Evolutionary conservation across 2,329 filamentous ascomycete species (phyloP).

Genomic region (Alternaria alternata): DNA sequence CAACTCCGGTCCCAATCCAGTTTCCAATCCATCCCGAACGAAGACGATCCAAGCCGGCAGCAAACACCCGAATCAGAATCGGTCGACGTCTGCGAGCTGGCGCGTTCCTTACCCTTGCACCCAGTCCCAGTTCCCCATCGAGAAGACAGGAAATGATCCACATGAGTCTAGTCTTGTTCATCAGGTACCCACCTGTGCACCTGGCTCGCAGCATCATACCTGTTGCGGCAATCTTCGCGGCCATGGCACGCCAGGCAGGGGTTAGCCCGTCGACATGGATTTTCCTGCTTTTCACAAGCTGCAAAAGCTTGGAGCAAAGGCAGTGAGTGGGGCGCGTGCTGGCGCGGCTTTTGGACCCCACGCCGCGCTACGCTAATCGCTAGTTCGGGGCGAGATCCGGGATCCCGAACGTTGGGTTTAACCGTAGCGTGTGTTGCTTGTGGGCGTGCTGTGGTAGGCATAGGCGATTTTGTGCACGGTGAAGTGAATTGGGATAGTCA

Average conservation of each 20-base stretch:
- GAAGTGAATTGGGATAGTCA: background rate
- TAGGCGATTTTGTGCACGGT: background rate
- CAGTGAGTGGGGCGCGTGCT: background rate
- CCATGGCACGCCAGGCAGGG: conserved; percentile 9
- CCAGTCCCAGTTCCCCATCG: background rate
- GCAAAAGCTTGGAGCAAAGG: background rate
- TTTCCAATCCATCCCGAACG: background rate
- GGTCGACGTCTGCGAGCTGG: background rate
- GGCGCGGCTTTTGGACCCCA: conserved; percentile 11
- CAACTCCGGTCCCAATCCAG: conserved; percentile 3
- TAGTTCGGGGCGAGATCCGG: conserved; percentile 6
- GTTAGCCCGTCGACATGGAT: conserved; percentile 1
- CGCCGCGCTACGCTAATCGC: conserved; percentile 1
- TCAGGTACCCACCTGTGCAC: background rate
- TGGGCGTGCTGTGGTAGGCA: background rate
- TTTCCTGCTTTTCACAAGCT: background rate
- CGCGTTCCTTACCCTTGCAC: conserved; percentile 6
- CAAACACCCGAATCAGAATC: background rate
- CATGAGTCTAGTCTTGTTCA: conserved; percentile 2
- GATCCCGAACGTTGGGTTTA: conserved; percentile 12
- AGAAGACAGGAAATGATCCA: background rate
- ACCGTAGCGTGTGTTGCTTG: background rate
- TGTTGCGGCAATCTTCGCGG: conserved; percentile 11
- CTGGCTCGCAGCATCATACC: conserved; percentile 17
- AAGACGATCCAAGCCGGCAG: conserved; percentile 4